Evolutionary conservation across 2,329 filamentous ascomycete species (phyloP).

Genomic region (Penicillium sp.): DNA sequence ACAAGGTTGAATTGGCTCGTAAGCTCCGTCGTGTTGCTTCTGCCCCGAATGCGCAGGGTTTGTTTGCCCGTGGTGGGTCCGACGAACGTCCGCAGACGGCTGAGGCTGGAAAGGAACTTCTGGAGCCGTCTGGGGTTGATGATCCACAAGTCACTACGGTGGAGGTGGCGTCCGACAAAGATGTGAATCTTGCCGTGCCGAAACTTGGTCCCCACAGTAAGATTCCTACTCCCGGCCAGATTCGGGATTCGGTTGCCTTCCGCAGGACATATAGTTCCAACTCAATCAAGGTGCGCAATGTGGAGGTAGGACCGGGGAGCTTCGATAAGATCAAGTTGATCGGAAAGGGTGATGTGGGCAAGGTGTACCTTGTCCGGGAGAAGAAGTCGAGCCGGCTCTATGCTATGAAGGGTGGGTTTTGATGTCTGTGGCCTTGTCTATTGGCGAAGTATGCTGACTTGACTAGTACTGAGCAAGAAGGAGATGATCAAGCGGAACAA

Average conservation of each 20-base stretch:
- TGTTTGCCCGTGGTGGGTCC: conserved; percentile 62
- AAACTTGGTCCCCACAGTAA: too few species aligned
- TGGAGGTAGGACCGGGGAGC: conserved; percentile 87
- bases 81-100: conserved; percentile 70
- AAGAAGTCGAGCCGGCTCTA: conserved; percentile 95
- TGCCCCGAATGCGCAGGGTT: conserved; percentile 88
- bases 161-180: too few species aligned
- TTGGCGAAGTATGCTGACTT: conserved; percentile 32
- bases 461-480: conserved; percentile 88
- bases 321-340: conserved; percentile 99
- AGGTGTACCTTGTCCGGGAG: conserved; percentile 93
- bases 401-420: conserved; percentile 83
- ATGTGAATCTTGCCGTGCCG: too few species aligned
- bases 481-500: conserved; percentile 99
- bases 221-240: too few species aligned
- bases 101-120: conserved; percentile 74
- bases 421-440: neutral
- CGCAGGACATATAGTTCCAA: conserved; percentile 96
- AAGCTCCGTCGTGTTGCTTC: conserved; percentile 90
- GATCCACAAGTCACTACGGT: too few species aligned
- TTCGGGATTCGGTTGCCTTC: too few species aligned
- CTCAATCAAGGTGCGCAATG: conserved; percentile 95
- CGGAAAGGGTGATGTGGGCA: conserved; percentile 95
- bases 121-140: too few species aligned
- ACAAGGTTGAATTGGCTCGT: conserved; percentile 86